phyloP scores from a whole-genome alignment of 2,329 filamentous ascomycete species.

The Triangularia verruculosa region DNA sequence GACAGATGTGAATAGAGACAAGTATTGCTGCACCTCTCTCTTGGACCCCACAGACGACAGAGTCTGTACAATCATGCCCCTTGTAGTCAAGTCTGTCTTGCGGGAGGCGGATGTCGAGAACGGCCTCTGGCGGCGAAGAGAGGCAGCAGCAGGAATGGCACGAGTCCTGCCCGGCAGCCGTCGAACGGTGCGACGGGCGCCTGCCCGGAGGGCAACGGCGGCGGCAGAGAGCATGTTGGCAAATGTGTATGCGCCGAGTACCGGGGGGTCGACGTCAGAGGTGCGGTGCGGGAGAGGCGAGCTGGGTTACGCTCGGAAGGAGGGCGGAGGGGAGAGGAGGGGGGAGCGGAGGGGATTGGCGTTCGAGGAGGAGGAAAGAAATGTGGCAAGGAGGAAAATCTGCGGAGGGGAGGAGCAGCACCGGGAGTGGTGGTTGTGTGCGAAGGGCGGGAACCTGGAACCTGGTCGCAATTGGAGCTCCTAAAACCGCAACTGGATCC shows the following conservation, averaged over 20 bases:
- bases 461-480: slow-evolving; percentile 4
- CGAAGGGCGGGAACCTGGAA: background rate
- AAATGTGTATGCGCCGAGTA: background rate
- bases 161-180: slow-evolving; percentile 29
- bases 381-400: background rate
- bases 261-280: background rate
- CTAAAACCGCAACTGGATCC: slow-evolving; percentile 14
- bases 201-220: slow-evolving; percentile 43
- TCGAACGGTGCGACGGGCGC: slow-evolving; percentile 41
- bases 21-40: slow-evolving; percentile 94
- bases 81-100: slow-evolving; percentile 57
- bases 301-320: background rate
- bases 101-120: slow-evolving; percentile 35
- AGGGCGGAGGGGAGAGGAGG: background rate
- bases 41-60: slow-evolving; percentile 95
- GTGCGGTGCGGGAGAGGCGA: background rate
- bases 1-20: slow-evolving; percentile 94
- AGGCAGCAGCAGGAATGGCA: slow-evolving; percentile 22
- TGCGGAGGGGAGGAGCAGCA: background rate
- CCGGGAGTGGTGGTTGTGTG: background rate
- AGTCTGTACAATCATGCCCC: slow-evolving; percentile 81
- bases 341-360: background rate
- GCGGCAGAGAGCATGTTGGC: slow-evolving; percentile 43
- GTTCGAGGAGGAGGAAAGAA: background rate
- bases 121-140: slow-evolving; percentile 33